Evolutionary conservation across 2,329 filamentous ascomycete genomes (phyloP).

Genomic region (Emericellopsis cladophorae): DNA sequence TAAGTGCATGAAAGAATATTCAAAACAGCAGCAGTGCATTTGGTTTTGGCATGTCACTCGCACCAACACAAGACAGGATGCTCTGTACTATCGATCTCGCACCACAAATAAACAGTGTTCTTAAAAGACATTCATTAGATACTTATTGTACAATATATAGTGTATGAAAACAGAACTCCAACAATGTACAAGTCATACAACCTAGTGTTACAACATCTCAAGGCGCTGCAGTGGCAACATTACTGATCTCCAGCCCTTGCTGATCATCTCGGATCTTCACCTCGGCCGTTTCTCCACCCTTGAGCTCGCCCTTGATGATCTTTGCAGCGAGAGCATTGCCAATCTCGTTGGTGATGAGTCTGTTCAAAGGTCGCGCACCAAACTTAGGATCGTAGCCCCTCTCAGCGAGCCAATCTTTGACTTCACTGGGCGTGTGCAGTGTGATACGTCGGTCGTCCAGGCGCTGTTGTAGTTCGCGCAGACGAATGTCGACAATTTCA

Average conservation of each 20-base stretch:
- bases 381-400: slow-evolving; percentile 85
- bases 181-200: too few relatives aligned
- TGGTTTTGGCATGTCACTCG: too few relatives aligned
- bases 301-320: slow-evolving; percentile 78
- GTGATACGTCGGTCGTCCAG: slow-evolving; percentile 77
- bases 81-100: too few relatives aligned
- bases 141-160: too few relatives aligned
- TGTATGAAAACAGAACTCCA: too few relatives aligned
- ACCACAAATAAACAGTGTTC: too few relatives aligned
- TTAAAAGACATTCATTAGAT: too few relatives aligned
- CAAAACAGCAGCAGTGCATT: too few relatives aligned
- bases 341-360: slow-evolving; percentile 82
- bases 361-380: slow-evolving; percentile 80
- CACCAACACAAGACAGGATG: too few relatives aligned
- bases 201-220: background rate
- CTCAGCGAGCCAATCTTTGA: slow-evolving; percentile 78
- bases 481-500: slow-evolving; percentile 87
- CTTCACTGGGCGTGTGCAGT: slow-evolving; percentile 56
- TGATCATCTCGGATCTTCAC: slow-evolving; percentile 55
- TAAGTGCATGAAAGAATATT: too few relatives aligned
- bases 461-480: slow-evolving; percentile 70
- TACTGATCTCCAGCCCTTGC: slow-evolving; percentile 39
- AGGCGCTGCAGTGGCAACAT: slow-evolving; percentile 3
- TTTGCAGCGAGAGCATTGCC: slow-evolving; percentile 80
- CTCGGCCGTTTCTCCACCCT: slow-evolving; percentile 58